Percentiles rank a stretch among this genome's conserved stretches.
Conservation (phyloP, 306 rosid genomes). For the Cicer yamashitae region DNA sequence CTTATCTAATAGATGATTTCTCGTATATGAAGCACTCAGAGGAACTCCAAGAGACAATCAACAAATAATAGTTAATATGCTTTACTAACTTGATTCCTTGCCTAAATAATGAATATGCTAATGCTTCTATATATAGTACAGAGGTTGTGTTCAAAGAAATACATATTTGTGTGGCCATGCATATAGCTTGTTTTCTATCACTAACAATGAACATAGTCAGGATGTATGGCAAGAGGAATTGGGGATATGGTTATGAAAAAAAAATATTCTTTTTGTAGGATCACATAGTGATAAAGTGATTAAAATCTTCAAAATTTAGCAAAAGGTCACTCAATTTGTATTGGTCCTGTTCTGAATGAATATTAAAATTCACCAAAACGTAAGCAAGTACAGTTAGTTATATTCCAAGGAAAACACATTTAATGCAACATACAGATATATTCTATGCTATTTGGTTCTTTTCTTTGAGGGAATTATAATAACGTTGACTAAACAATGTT, state of each 20-base stretch:
- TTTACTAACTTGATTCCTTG: background rate
- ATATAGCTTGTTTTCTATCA: background rate
- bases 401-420: no score
- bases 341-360: no score
- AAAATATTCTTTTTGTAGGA: background rate
- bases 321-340: no score
- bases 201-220: background rate
- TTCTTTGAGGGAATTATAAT: no score
- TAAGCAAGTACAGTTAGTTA: no score
- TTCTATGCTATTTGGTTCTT: no score
- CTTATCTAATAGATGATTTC: background rate
- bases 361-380: no score
- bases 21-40: background rate
- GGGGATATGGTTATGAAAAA: background rate
- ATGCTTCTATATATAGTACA: background rate
- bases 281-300: background rate
- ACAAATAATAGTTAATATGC: background rate
- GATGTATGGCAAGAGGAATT: background rate
- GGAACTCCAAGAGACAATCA: conserved; percentile 18
- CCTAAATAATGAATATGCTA: background rate
- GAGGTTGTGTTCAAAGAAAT: background rate
- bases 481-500: no score
- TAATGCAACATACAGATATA: no score
- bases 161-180: background rate
- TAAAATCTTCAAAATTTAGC: background rate